Base-by-base conservation (phyloP, 805 yeast species). In the Pichia rugopelliculosa region DNA sequence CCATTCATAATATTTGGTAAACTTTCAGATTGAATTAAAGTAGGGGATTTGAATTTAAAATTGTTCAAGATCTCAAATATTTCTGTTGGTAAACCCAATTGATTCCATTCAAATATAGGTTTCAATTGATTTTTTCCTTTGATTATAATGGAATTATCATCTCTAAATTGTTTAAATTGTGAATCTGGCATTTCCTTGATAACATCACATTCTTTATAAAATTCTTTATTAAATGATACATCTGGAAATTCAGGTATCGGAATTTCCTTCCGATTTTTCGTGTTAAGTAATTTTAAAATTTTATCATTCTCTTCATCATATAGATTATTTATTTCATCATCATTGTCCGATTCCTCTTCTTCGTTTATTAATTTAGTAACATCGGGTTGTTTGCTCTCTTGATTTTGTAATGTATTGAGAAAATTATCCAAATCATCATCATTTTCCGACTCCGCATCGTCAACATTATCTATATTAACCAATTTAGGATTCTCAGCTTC, bases 1-100 rank as follows among this genome's bases (percentile, higher is more conserved):
- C 98, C 98, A 2, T 82, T 72, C 95, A 91, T 86, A 20, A 89
- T 79, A 0, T 89, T 84, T 0, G 99, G 98, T 21, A 90, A 72
- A 0, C 96, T 89, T 58, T 89, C 96, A 0, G 89, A 74, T 63
- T 93, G 99, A 46, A 93, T 88, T 0, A 96, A 78, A 0, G 97
- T 87, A 1, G 98, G 96, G 2, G 66, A 59, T 0, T 64, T 69
- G 59, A 78, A 90, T 8, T 70, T 62, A 10, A 84, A 61, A 13
- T 68, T 68, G 3, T 74, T 70, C 7, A 91, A 68, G 0, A 79
- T 72, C 3, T 73, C 65, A 68, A 78, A 69, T 1, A 82, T 71
- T 1, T 73, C 70, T 0, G 77, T 65, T 0, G 95, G 83, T 1
- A 93, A 69, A 0, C 96, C 96, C 47, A 89, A 68, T 52, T 87